phyloP scores from a whole-genome alignment of 768 basidiomycete species.

The Leccinum boreale region DNA sequence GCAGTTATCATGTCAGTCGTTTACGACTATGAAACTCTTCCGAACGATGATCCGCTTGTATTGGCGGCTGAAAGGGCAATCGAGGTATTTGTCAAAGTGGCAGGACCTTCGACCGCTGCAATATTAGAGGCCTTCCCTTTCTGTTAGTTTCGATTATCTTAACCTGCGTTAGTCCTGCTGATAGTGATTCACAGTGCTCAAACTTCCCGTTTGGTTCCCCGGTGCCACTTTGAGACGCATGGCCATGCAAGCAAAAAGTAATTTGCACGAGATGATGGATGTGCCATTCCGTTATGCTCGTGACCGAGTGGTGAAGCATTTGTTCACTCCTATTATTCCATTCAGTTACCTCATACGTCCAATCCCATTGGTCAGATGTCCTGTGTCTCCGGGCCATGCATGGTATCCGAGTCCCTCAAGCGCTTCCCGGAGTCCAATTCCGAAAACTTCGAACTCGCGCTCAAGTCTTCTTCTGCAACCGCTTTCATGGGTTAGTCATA shows the following conservation, averaged over 20 bases:
- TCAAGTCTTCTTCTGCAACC: constrained; percentile 32
- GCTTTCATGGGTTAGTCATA: constrained; percentile 29
- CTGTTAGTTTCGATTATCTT: constrained; percentile 21
- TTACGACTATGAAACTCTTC: constrained; percentile 32
- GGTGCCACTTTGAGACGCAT: constrained; percentile 32
- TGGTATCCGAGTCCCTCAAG: constrained; percentile 30
- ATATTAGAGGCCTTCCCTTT: constrained; percentile 32
- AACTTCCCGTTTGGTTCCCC: constrained; percentile 34
- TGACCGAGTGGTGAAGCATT: constrained; percentile 21
- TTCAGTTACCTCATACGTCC: not conserved
- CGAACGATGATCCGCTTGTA: constrained; percentile 27
- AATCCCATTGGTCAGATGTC: constrained; percentile 10
- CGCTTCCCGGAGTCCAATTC: constrained; percentile 14
- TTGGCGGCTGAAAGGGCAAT: constrained; percentile 31
- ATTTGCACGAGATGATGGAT: constrained; percentile 27
- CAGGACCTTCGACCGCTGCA: constrained; percentile 24
- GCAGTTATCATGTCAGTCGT: constrained; percentile 32
- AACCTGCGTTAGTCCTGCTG: constrained; percentile 1
- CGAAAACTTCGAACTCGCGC: constrained; percentile 25
- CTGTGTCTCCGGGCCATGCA: constrained; percentile 24
- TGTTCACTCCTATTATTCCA: not conserved
- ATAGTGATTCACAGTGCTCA: constrained; percentile 24
- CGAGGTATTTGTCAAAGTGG: constrained; percentile 20
- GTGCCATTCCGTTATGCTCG: constrained; percentile 29
- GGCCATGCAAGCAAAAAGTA: constrained; percentile 29